Conservation (phyloP, 495 filamentous ascomycete species). For the Penicillium waksmanii region DNA sequence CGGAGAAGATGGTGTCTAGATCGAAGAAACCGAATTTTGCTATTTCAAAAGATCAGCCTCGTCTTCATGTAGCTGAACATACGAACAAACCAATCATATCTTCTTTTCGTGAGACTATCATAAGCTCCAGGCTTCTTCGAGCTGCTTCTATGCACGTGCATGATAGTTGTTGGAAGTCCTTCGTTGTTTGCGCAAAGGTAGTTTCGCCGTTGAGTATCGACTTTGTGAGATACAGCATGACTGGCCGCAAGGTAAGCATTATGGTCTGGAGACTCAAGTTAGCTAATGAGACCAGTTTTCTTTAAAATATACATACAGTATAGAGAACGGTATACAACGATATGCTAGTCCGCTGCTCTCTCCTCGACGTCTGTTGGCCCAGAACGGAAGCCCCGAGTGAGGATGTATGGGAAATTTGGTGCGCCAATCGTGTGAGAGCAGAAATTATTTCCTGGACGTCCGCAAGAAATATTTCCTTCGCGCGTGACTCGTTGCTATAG, state of each 20-base stretch:
- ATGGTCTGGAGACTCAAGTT: not conserved
- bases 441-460: constrained; percentile 14
- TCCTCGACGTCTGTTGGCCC: not conserved
- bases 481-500: constrained; percentile 7
- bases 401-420: not conserved
- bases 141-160: constrained; percentile 15
- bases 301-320: constrained; percentile 6
- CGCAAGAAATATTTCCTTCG: constrained; percentile 6
- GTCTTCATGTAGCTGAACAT: not conserved
- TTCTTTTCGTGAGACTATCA: constrained; percentile 7
- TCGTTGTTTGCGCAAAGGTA: constrained; percentile 3
- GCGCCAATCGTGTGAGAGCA: constrained; percentile 3
- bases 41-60: not conserved
- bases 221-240: constrained; percentile 11
- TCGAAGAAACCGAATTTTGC: constrained; percentile 18
- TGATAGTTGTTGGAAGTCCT: constrained; percentile 7
- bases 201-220: constrained; percentile 5
- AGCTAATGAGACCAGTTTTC: not conserved
- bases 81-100: constrained; percentile 11
- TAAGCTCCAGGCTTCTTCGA: constrained; percentile 9
- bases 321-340: constrained; percentile 12
- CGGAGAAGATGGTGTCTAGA: constrained; percentile 13
- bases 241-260: constrained; percentile 10
- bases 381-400: not conserved
- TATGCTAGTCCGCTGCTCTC: constrained; percentile 8